Conservation (phyloP, 345 rosid species). For the Erysimum cheiranthoides region DNA sequence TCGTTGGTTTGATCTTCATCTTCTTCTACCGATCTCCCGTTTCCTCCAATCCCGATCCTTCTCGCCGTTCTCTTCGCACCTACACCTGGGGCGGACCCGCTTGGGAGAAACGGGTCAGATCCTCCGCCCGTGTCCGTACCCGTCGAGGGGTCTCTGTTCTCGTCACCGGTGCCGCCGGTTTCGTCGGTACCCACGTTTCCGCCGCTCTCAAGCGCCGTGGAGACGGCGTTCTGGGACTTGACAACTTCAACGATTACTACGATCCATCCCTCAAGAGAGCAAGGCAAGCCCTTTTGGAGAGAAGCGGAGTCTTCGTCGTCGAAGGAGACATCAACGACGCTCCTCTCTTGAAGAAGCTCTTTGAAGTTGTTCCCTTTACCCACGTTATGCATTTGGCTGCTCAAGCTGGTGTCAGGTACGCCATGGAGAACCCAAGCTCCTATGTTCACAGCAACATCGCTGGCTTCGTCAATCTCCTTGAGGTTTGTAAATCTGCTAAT, state of each 20-base stretch:
- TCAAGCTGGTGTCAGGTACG: conserved; percentile 62
- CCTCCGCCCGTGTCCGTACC: conserved; percentile 50
- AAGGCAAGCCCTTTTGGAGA: conserved; percentile 48
- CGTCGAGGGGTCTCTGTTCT: conserved; percentile 50
- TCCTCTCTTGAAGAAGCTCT: conserved; percentile 49
- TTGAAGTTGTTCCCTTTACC: conserved; percentile 55
- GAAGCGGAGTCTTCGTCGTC: conserved; percentile 52
- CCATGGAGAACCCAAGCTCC: conserved; percentile 58
- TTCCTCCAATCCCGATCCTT: conserved; percentile 52
- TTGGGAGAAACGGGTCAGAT: conserved; percentile 50
- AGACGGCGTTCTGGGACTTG: conserved; percentile 59
- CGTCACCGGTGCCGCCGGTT: conserved; percentile 69
- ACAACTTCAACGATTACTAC: conserved; percentile 64
- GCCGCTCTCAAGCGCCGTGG: conserved; percentile 57
- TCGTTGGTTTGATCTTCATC: conserved; percentile 72
- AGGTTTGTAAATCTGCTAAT: conserved; percentile 51
- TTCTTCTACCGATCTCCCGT: conserved; percentile 83
- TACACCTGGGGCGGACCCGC: conserved; percentile 45
- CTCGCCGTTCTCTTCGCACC: conserved; percentile 49
- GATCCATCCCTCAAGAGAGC: conserved; percentile 54
- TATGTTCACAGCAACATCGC: conserved; percentile 61
- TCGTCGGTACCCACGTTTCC: conserved; percentile 62
- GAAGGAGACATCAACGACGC: conserved; percentile 58
- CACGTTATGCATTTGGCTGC: conserved; percentile 67
- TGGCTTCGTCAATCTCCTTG: conserved; percentile 58